Evolutionary conservation across 306 rosid species (phyloP), one percentile per base, ranked within the genome.

Genomic region (Lathyrus tuberosus): DNA sequence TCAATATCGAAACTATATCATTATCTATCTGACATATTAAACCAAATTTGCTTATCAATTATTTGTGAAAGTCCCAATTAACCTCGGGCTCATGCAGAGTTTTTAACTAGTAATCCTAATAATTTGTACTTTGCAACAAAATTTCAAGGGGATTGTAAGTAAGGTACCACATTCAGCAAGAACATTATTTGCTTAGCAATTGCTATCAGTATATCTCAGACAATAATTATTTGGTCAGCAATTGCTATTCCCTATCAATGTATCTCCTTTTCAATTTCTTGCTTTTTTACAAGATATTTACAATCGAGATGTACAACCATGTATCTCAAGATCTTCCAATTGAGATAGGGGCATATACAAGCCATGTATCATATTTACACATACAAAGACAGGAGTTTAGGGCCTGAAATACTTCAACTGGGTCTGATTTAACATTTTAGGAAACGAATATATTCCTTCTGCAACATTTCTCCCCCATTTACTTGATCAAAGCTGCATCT

Each of bases 381-480:
- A 82, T 31, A 43, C 20, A 9, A 65, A 53, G 59, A 4, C 17
- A 64, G 47, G 17, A 74, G 74, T 54, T 54, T 67, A 44, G 26
- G 35, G 65, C 48, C 28, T 33, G 26, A 70, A 65, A 42, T n/a
- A 17, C 57, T 59, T 79, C 67, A 85, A 76, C 73, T 71, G 6
- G 69, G 73, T 65, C 69, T 65, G 54, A 69, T 78, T 40, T 84
- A 85, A 62, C 80, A 72, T 69, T 78, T 86, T 13, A 88, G 81
- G 78, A 91, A 91, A 30, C 85, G 85, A 65, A 88, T 79, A 66
- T 80, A 81, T 76, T 91, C 95, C 83, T 65, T 83, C 83, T 80
- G 97, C 73, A 82, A 40, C 97, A 88, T 83, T 69, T 81, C 92
- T 72, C 92, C 97, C 54, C 96, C 96, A 6, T 83, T 65, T 69